phyloP scores from a whole-genome alignment of 106 monocot species.

The Allium fistulosum region DNA sequence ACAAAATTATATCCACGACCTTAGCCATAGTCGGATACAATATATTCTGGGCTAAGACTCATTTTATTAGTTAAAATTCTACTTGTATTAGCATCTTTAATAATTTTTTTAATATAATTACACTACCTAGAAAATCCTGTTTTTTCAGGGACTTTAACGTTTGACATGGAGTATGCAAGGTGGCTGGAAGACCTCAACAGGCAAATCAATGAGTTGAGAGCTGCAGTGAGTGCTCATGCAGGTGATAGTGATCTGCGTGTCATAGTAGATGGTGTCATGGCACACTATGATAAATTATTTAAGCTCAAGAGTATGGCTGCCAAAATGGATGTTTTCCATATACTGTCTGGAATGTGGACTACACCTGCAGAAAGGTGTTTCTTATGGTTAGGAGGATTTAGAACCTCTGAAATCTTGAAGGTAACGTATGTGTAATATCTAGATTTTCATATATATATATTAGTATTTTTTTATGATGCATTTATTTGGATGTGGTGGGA shows the following conservation, averaged over 20 bases:
- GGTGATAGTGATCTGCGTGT: conserved; percentile 72
- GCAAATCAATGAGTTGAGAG: conserved; percentile 74
- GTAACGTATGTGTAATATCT: conserved; percentile 10
- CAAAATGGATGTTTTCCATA: conserved; percentile 92
- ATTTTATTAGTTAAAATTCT: too few species aligned
- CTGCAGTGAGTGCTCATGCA: conserved; percentile 85
- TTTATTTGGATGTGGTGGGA: too few species aligned
- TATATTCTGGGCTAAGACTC: too few species aligned
- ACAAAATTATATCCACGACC: too few species aligned
- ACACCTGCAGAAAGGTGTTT: conserved; percentile 95
- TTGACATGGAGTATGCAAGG: conserved; percentile 83
- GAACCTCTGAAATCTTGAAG: conserved; percentile 90
- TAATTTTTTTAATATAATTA: too few species aligned
- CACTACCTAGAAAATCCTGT: too few species aligned
- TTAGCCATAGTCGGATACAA: too few species aligned
- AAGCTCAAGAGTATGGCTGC: conserved; percentile 73
- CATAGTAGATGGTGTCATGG: conserved; percentile 69
- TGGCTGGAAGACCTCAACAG: conserved; percentile 87
- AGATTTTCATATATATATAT: too few species aligned
- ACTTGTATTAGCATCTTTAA: too few species aligned
- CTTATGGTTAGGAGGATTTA: conserved; percentile 89
- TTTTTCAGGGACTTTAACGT: conserved; percentile 58
- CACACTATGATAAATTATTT: conserved; percentile 80
- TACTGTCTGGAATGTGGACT: conserved; percentile 98
- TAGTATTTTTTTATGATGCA: too few species aligned